Evolutionary conservation across 352 stramenopile genomes (phyloP).

Genomic region (Elongisporangium undulatum): DNA sequence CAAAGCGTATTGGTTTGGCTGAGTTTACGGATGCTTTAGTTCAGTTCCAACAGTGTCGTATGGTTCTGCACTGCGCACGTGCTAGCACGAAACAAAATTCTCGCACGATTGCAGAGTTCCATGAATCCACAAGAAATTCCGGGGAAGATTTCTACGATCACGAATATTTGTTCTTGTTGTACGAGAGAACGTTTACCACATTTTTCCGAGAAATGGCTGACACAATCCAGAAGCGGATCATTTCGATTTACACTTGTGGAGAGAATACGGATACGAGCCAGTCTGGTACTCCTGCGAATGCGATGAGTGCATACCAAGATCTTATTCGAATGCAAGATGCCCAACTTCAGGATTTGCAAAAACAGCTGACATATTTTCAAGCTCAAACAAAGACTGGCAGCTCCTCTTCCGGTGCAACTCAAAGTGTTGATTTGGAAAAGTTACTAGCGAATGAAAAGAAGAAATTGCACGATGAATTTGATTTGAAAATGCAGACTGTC

Average conservation of each 20-base stretch:
- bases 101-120: slow-evolving; percentile 19
- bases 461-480: neutral
- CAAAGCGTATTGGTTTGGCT: slow-evolving; percentile 52
- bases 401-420: neutral
- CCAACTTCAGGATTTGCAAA: slow-evolving; percentile 55
- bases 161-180: slow-evolving; percentile 60
- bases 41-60: slow-evolving; percentile 56
- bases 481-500: slow-evolving; percentile 3
- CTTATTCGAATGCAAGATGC: slow-evolving; percentile 81
- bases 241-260: slow-evolving; percentile 51
- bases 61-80: slow-evolving; percentile 38
- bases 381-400: neutral
- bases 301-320: slow-evolving; percentile 62
- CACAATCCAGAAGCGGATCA: slow-evolving; percentile 58
- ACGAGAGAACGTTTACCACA: slow-evolving; percentile 54
- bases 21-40: slow-evolving; percentile 61
- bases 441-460: slow-evolving; percentile 1
- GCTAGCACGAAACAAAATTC: slow-evolving; percentile 34
- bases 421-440: neutral
- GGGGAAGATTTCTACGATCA: slow-evolving; percentile 10
- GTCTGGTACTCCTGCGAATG: slow-evolving; percentile 5
- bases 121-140: slow-evolving; percentile 3
- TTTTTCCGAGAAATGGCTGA: slow-evolving; percentile 46
- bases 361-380: slow-evolving; percentile 19
- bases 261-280: slow-evolving; percentile 15